phyloP scores from a whole-genome alignment of 1,284 basidiomycete species.

The Papiliotrema terrestris region DNA sequence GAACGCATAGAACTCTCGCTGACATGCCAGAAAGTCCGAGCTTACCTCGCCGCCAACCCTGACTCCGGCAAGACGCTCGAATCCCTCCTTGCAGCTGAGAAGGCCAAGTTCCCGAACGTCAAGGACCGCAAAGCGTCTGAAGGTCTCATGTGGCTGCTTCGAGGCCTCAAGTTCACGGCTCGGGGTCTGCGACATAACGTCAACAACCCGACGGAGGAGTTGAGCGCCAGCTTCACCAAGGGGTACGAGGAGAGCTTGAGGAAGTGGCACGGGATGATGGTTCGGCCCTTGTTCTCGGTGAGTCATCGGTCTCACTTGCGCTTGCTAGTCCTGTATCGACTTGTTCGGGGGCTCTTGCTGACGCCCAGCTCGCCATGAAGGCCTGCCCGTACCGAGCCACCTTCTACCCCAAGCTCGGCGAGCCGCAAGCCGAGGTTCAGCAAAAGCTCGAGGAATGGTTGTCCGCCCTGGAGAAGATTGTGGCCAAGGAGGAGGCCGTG shows the following conservation, averaged over 20 bases:
- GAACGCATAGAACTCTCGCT: too few relatives aligned
- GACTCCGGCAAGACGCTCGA: conserved; percentile 74
- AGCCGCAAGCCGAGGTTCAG: conserved; percentile 64
- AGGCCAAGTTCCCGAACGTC: conserved; percentile 55
- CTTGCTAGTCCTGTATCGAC: too few relatives aligned
- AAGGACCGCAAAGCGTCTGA: conserved; percentile 80
- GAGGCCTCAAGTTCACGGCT: conserved; percentile 89
- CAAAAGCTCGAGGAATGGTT: conserved; percentile 77
- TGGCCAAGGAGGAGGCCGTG: conserved; percentile 66
- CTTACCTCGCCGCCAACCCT: conserved; percentile 67
- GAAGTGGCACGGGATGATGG: conserved; percentile 82
- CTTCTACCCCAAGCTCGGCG: conserved; percentile 85
- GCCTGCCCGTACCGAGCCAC: conserved; percentile 88
- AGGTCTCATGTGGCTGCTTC: conserved; percentile 86
- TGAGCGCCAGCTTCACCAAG: conserved; percentile 71
- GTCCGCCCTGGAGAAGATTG: conserved; percentile 65
- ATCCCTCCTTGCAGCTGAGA: conserved; percentile 78
- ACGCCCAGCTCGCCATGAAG: conserved; percentile 81
- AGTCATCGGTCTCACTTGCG: conserved; percentile 43
- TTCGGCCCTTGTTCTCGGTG: conserved; percentile 79
- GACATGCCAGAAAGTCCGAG: conserved; percentile 73
- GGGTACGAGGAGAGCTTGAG: conserved; percentile 81
- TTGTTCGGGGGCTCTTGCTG: not conserved
- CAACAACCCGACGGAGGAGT: conserved; percentile 65
- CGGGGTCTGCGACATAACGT: conserved; percentile 70